These are phyloP conservation scores for Salvia sclarea DNA, from an alignment of 305 asterid genomes.

Conservation along the genomic window DNA sequence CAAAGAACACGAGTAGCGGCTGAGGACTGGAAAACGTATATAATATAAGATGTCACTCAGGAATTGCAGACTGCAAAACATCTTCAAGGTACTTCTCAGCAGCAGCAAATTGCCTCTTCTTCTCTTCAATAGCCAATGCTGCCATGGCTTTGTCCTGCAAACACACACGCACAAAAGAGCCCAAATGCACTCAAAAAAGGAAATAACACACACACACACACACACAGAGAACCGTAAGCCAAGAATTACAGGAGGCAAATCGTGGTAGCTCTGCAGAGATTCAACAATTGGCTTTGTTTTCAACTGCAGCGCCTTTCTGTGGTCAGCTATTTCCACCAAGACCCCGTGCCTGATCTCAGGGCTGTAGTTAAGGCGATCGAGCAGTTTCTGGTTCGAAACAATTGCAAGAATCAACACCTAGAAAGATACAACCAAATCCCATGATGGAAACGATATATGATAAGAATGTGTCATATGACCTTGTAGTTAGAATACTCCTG, in stretches of 20 bases:
- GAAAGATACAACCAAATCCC: neutral
- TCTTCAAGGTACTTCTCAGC: constrained; percentile 98
- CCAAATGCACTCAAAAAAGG: constrained; percentile 8
- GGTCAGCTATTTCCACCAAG: constrained; percentile 96
- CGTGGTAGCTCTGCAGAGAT: constrained; percentile 94
- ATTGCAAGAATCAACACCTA: constrained; percentile 1
- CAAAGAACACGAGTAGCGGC: neutral
- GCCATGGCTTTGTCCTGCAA: constrained; percentile 90
- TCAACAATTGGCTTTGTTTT: constrained; percentile 86
- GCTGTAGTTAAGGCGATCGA: constrained; percentile 79
- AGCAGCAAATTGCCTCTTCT: constrained; percentile 82
- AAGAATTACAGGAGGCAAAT: constrained; percentile 80
- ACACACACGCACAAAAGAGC: neutral
- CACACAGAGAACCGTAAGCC: neutral
- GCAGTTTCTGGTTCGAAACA: constrained; percentile 68
- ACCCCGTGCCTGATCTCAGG: constrained; percentile 94
- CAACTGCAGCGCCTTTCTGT: constrained; percentile 80
- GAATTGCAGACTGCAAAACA: constrained; percentile 78
- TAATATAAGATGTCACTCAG: neutral
- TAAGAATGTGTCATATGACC: constrained; percentile 34
- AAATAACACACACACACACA: constrained; percentile 1
- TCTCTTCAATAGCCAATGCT: constrained; percentile 89
- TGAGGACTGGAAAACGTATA: neutral
- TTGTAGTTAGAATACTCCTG: constrained; percentile 83
- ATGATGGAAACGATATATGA: neutral